Evolutionary conservation across 2,329 filamentous ascomycete species (phyloP).

Genomic region (Nigrospora osmanthi): DNA sequence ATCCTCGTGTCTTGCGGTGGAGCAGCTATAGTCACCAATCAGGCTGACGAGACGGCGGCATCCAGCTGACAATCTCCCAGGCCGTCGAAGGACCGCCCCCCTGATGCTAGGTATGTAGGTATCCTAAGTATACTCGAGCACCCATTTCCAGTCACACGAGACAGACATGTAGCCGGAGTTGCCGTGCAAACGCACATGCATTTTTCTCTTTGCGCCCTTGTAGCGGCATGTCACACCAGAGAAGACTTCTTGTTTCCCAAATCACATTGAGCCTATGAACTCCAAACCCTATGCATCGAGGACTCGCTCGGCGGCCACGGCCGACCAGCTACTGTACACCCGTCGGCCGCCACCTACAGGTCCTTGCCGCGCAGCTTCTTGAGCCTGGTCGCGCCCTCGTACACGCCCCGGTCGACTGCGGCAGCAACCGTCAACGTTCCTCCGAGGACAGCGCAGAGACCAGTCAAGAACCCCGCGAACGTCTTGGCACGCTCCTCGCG

Average conservation of each 20-base stretch:
- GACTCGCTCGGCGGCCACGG: conserved; percentile 2
- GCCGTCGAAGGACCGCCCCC: too few relatives aligned
- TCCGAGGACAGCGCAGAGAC: conserved; percentile 88
- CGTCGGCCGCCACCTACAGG: conserved; percentile 24
- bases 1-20: too few relatives aligned
- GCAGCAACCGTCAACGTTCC: conserved; percentile 94
- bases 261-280: conserved; percentile 9
- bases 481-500: conserved; percentile 83
- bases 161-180: too few relatives aligned
- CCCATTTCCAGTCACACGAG: too few relatives aligned
- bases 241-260: too few relatives aligned
- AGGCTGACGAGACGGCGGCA: too few relatives aligned
- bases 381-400: conserved; percentile 76
- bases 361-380: conserved; percentile 76
- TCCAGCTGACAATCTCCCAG: too few relatives aligned
- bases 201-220: too few relatives aligned
- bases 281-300: conserved; percentile 14
- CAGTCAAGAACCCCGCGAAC: conserved; percentile 86
- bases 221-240: too few relatives aligned
- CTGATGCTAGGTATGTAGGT: too few relatives aligned
- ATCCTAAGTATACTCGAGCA: too few relatives aligned
- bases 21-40: too few relatives aligned
- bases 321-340: conserved; percentile 11
- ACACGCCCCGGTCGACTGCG: conserved; percentile 82
- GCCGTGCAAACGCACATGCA: not conserved